These are phyloP conservation scores for Phytophthora brassicae DNA, from an alignment of 352 stramenopile species.

Conservation along the genomic window DNA sequence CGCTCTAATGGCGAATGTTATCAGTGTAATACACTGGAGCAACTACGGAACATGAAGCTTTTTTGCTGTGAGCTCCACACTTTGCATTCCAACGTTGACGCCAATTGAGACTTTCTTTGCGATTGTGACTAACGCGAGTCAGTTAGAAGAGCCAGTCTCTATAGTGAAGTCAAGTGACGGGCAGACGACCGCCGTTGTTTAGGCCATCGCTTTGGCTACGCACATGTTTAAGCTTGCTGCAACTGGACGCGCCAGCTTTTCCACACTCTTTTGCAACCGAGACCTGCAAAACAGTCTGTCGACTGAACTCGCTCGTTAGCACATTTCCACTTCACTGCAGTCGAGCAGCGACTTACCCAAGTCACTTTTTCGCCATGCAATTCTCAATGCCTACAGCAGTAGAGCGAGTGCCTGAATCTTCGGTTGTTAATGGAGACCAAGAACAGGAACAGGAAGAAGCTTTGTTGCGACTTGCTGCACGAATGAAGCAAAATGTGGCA, in stretches of 20 bases:
- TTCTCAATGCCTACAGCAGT: slow-evolving; percentile 50
- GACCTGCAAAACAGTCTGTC: slow-evolving; percentile 9
- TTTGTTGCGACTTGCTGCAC: slow-evolving; percentile 65
- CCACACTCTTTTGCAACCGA: slow-evolving; percentile 32
- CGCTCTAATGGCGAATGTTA: background rate
- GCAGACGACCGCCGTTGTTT: slow-evolving; percentile 11
- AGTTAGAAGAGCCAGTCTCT: slow-evolving; percentile 29
- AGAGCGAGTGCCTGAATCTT: slow-evolving; percentile 54
- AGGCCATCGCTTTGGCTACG: slow-evolving; percentile 14
- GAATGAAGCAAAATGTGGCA: slow-evolving; percentile 81
- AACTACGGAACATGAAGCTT: no score
- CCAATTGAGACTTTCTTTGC: slow-evolving; percentile 21
- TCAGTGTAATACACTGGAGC: no score
- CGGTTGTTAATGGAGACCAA: slow-evolving; percentile 37
- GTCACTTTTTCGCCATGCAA: slow-evolving; percentile 23
- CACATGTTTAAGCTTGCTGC: slow-evolving; percentile 19
- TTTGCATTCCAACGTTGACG: no score
- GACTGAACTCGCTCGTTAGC: slow-evolving; percentile 5
- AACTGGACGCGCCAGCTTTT: slow-evolving; percentile 25
- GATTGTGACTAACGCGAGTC: slow-evolving; percentile 20
- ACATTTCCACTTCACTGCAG: slow-evolving; percentile 25
- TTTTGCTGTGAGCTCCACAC: background rate
- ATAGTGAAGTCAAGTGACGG: slow-evolving; percentile 20
- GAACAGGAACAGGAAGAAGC: slow-evolving; percentile 65
- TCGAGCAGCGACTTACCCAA: background rate